Evolutionary conservation across 2,329 filamentous ascomycete genomes (phyloP).

Genomic region (Xylariaceae sp.): DNA sequence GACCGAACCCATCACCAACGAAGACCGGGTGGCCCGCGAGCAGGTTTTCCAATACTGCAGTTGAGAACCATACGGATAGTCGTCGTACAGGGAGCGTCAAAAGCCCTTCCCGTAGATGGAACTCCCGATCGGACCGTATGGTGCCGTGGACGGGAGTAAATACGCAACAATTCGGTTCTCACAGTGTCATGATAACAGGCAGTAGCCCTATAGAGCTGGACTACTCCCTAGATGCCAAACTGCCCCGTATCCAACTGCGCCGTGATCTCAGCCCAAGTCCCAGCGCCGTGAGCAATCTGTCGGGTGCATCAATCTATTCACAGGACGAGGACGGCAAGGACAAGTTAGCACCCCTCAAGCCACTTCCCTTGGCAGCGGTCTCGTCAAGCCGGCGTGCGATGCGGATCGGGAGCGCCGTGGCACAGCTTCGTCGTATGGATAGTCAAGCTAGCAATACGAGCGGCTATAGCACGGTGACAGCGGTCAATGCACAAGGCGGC

Average conservation of each 20-base stretch:
- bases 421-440: conserved; percentile 54
- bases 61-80: not conserved
- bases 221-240: not conserved
- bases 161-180: not conserved
- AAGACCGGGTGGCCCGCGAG: conserved; percentile 6
- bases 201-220: not conserved
- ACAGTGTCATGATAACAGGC: not conserved
- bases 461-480: conserved; percentile 39
- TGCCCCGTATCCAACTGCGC: not conserved
- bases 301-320: conserved; percentile 16
- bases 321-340: conserved; percentile 18
- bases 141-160: not conserved
- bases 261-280: conserved; percentile 8
- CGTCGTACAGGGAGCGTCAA: not conserved
- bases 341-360: conserved; percentile 10
- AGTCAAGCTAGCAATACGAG: conserved; percentile 45
- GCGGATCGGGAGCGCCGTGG: conserved; percentile 40
- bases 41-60: not conserved
- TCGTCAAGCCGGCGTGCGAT: conserved; percentile 15
- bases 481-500: not conserved
- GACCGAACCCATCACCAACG: conserved; percentile 1
- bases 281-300: conserved; percentile 5
- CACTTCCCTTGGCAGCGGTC: not conserved
- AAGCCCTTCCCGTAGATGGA: not conserved
- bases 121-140: not conserved